A percentile compares a stretch with the other conserved stretches of the same genome.
Conservation (phyloP, 2,329 filamentous ascomycete genomes). For the Trichoderma gracile region DNA sequence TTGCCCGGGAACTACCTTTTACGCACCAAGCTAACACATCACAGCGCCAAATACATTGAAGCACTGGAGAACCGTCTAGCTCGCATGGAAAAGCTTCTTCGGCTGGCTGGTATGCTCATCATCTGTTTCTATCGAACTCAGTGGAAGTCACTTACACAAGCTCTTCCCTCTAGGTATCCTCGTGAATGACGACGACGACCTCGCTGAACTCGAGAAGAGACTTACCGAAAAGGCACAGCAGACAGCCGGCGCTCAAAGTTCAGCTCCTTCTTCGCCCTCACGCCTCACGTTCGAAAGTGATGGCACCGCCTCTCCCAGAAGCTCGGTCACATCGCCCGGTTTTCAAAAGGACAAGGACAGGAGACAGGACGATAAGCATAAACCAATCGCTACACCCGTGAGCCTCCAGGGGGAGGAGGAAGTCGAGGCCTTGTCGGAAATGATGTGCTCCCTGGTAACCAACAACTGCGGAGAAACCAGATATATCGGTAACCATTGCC, state of each 20-base stretch:
- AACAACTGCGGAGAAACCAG: constrained; percentile 93
- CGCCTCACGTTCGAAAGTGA: constrained; percentile 48
- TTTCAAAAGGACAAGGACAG: constrained; percentile 44
- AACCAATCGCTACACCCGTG: constrained; percentile 42
- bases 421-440: constrained; percentile 87
- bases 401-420: constrained; percentile 61
- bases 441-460: constrained; percentile 98
- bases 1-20: not conserved
- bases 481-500: constrained; percentile 74
- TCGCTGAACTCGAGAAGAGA: constrained; percentile 83
- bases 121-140: not conserved
- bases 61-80: constrained; percentile 90
- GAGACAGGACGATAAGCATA: constrained; percentile 35
- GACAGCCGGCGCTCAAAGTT: constrained; percentile 48
- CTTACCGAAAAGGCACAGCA: constrained; percentile 60
- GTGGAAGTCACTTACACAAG: not conserved
- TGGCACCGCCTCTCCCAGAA: constrained; percentile 50
- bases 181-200: constrained; percentile 80
- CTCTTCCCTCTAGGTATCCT: constrained; percentile 61
- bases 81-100: constrained; percentile 91
- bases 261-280: constrained; percentile 55
- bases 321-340: constrained; percentile 56
- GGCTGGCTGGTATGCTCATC: constrained; percentile 64
- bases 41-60: constrained; percentile 94
- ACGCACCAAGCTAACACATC: constrained; percentile 29